Percentiles rank a stretch among this genome's conserved stretches.
Conservation (phyloP, 1,284 basidiomycete species). For the Cystobasidium pallidum region DNA sequence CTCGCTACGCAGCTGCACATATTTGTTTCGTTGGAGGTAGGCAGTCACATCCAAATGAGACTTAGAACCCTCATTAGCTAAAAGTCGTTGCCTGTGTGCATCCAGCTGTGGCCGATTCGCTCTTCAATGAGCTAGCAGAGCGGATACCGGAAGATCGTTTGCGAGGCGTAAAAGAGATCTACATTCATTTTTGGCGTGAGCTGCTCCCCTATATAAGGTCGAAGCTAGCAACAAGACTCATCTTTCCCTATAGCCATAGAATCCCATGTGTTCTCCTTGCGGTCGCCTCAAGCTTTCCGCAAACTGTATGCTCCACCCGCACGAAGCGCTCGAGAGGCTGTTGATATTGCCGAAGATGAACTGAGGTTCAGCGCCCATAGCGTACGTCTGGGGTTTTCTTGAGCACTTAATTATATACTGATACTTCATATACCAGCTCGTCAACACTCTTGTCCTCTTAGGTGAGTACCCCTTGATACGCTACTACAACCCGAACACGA, state of each 20-base stretch:
- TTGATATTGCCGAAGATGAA: conserved; percentile 77
- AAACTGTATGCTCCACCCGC: conserved; percentile 79
- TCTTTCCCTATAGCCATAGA: conserved; percentile 67
- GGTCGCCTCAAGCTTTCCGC: conserved; percentile 77
- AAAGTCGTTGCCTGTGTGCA: conserved; percentile 11
- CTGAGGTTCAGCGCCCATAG: conserved; percentile 64
- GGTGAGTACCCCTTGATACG: conserved; percentile 94
- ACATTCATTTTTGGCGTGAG: conserved; percentile 84
- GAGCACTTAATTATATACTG: neutral
- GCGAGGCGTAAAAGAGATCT: conserved; percentile 76
- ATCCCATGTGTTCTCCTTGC: conserved; percentile 76
- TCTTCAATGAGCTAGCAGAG: conserved; percentile 72
- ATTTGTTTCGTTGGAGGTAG: conserved; percentile 93
- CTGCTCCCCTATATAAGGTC: neutral
- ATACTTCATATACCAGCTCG: conserved; percentile 63
- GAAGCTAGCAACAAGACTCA: neutral
- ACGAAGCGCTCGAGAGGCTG: conserved; percentile 65
- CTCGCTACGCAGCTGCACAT: conserved; percentile 85
- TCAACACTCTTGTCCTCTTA: conserved; percentile 86
- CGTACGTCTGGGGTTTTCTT: neutral
- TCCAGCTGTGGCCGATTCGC: conserved; percentile 70
- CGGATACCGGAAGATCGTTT: conserved; percentile 60
- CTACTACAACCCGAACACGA: conserved; percentile 78
- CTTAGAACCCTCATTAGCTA: conserved; percentile 26
- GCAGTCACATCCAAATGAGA: conserved; percentile 49